Conservation (phyloP, 2,329 filamentous ascomycete species). For the Pseudogymnoascus destructans region DNA sequence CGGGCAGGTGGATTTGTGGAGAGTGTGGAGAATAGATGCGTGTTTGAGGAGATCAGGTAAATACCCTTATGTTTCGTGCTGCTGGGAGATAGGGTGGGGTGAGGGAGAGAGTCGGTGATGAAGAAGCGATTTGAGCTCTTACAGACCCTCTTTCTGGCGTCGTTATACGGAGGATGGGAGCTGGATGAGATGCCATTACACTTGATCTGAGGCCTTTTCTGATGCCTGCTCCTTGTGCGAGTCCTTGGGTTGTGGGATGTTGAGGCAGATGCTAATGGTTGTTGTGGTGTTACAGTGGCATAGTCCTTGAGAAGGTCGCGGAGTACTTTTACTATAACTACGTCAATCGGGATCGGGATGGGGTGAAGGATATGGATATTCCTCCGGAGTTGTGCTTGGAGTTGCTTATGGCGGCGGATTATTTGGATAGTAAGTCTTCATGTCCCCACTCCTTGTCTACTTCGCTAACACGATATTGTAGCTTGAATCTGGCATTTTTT, state of each 20-base stretch:
- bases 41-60: conserved; percentile 63
- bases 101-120: conserved; percentile 11
- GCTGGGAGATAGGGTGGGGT: not conserved
- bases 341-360: conserved; percentile 53
- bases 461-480: conserved; percentile 8
- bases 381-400: conserved; percentile 68
- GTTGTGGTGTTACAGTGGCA: conserved; percentile 38
- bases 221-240: conserved; percentile 2
- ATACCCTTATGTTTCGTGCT: not conserved
- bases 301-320: conserved; percentile 66
- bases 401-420: conserved; percentile 65
- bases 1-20: conserved; percentile 49
- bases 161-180: conserved; percentile 16
- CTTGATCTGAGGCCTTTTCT: conserved; percentile 45
- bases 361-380: conserved; percentile 71
- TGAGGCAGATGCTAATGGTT: conserved; percentile 4
- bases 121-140: conserved; percentile 12
- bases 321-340: conserved; percentile 79
- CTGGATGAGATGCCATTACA: conserved; percentile 38
- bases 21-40: conserved; percentile 48
- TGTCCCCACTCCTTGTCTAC: not conserved
- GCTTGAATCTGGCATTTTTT: conserved; percentile 11
- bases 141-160: conserved; percentile 25
- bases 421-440: conserved; percentile 44
- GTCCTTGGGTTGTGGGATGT: conserved; percentile 9